Evolutionary conservation across 2,329 filamentous ascomycete genomes (phyloP).

Genomic region (Nannizziopsis barbatae): DNA sequence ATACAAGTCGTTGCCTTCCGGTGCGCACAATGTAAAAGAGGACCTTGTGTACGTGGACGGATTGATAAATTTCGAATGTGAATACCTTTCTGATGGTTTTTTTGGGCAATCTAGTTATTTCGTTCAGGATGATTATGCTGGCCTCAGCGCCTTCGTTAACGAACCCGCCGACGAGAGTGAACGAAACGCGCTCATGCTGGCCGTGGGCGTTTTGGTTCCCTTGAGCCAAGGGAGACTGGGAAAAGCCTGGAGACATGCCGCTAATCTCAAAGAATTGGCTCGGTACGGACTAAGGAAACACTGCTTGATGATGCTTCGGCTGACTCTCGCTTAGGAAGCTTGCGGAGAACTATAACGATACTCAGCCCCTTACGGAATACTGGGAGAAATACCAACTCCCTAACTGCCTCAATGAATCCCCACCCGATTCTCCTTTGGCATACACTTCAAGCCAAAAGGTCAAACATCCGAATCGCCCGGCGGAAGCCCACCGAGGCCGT

Average conservation of each 20-base stretch:
- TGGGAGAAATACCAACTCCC: conserved; percentile 50
- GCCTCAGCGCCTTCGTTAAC: conserved; percentile 85
- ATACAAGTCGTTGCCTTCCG: conserved; percentile 91
- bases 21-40: conserved; percentile 73
- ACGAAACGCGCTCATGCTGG: conserved; percentile 83
- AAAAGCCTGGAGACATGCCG: conserved; percentile 78
- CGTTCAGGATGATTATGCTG: conserved; percentile 71
- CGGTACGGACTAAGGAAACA: conserved; percentile 37
- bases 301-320: neutral
- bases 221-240: conserved; percentile 76
- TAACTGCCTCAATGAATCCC: conserved; percentile 28
- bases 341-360: conserved; percentile 53
- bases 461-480: conserved; percentile 41
- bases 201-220: conserved; percentile 79
- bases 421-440: conserved; percentile 41
- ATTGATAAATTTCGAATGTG: neutral
- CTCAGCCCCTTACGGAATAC: conserved; percentile 59
- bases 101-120: conserved; percentile 58
- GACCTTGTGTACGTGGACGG: conserved; percentile 53
- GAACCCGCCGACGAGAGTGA: conserved; percentile 64
- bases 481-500: conserved; percentile 30
- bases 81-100: neutral
- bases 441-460: conserved; percentile 42
- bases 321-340: conserved; percentile 35
- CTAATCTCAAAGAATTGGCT: conserved; percentile 62